Conservation (phyloP, 345 rosid species). For the Populus nigra region DNA sequence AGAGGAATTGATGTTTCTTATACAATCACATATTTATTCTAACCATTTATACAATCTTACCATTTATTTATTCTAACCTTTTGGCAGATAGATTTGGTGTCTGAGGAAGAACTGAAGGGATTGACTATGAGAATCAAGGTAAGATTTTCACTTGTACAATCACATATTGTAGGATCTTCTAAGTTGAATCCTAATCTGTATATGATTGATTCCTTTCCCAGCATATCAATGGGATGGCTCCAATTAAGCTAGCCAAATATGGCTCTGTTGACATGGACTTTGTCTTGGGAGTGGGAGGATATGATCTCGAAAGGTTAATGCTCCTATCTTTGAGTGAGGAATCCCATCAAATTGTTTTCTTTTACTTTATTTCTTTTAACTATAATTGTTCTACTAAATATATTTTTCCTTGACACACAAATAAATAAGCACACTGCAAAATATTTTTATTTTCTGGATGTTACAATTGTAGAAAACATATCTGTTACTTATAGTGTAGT, state of each 20-base stretch:
- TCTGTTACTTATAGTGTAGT: neutral
- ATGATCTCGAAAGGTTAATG: slow-evolving; percentile 66
- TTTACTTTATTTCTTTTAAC: neutral
- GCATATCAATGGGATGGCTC: slow-evolving; percentile 69
- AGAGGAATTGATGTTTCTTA: neutral
- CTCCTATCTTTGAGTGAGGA: neutral
- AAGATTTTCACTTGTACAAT: neutral
- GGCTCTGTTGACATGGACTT: slow-evolving; percentile 72
- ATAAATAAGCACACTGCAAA: no score
- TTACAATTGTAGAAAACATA: no score
- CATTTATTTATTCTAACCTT: slow-evolving; percentile 1
- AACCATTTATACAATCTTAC: no score
- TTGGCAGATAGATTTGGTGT: slow-evolving; percentile 66
- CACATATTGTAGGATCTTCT: neutral
- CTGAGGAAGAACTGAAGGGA: slow-evolving; percentile 47
- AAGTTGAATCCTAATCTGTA: no score
- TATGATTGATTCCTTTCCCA: slow-evolving; percentile 18
- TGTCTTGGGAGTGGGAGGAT: slow-evolving; percentile 76
- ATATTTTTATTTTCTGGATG: no score
- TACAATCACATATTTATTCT: slow-evolving; percentile 1
- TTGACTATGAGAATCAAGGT: slow-evolving; percentile 63
- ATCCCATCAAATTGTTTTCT: neutral
- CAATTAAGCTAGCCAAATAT: slow-evolving; percentile 49
- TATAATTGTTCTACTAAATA: neutral
- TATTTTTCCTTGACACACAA: no score